Evolutionary conservation across 2,329 filamentous ascomycete species (phyloP), one percentile per base, ranked within the genome.

Genomic region (Colletotrichum eleusines): DNA sequence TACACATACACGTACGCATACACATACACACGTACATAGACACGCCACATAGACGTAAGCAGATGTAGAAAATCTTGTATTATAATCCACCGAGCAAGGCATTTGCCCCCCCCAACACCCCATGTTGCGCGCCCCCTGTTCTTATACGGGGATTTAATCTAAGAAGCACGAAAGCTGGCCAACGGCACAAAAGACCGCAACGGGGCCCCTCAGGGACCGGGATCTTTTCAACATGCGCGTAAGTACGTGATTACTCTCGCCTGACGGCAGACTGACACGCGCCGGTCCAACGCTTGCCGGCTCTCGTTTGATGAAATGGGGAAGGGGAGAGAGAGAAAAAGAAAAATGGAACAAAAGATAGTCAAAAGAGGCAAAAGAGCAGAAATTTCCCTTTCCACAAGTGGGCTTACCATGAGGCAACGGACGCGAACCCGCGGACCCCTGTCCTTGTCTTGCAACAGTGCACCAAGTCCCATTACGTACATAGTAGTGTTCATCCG

Each of bases 41-140:
- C 38, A 5, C 2, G 5, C 12, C 5, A n/a, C 20, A n/a, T 23
- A 23, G 20, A 46, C n/a, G 7, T 23, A 5, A 5, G 4, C 8
- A 23, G 59, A 54, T 68, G 58, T 63, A 71, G 44, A 68, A 71
- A 69, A 68, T 63, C 23, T 16, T 71, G 68, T 63, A 54, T n/a
- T 54, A 60, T 40, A 68, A 63, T 48, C 64, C 64, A 71, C 57
- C n/a, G 40, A 54, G 18, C 33, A 51, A 61, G 63, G 58, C 69
- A 3, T 31, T 46, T 12, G 23, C 26, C 28, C 57, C 42, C 50
- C 42, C 8, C 42, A 53, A 5, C 38, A n/a, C n/a, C n/a, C n/a
- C 14, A 14, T 3, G 23, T 9, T 71, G 53, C 44, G 64, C 38
- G 44, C 28, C 68, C 68, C 44, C 44, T 46, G 20, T 63, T 71